These are phyloP conservation scores for Plasmodium inui DNA, from an alignment of 169 alveolate genomes.

Conservation along the genomic window DNA sequence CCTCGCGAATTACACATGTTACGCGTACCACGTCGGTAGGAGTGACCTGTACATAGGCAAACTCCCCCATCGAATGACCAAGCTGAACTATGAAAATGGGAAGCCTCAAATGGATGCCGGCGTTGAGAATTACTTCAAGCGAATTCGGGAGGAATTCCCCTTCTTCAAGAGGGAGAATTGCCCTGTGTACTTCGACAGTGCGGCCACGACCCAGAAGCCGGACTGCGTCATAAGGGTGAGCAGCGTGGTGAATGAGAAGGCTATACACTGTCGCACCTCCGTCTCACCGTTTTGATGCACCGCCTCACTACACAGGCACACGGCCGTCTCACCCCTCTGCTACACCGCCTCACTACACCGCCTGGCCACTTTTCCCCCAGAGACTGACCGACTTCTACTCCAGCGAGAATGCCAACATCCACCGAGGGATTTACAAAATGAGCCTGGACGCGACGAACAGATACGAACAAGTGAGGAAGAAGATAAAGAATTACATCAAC, in stretches of 20 bases:
- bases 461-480: slow-evolving; percentile 75
- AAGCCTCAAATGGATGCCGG: slow-evolving; percentile 37
- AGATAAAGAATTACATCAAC: slow-evolving; percentile 54
- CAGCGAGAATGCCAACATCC: slow-evolving; percentile 43
- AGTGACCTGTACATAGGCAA: not conserved
- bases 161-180: slow-evolving; percentile 20
- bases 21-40: not conserved
- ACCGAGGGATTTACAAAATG: slow-evolving; percentile 44
- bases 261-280: not conserved
- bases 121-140: slow-evolving; percentile 45
- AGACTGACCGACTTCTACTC: slow-evolving; percentile 51
- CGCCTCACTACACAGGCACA: slow-evolving; percentile 12
- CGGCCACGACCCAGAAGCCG: slow-evolving; percentile 85
- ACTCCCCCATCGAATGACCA: not conserved
- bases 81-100: slow-evolving; percentile 8
- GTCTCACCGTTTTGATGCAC: slow-evolving; percentile 7
- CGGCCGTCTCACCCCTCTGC: slow-evolving; percentile 29
- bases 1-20: not conserved
- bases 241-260: not conserved
- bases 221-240: slow-evolving; percentile 75
- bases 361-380: slow-evolving; percentile 63
- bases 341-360: slow-evolving; percentile 53
- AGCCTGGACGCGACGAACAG: slow-evolving; percentile 69
- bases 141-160: slow-evolving; percentile 31
- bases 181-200: slow-evolving; percentile 82